phyloP scores from a whole-genome alignment of 768 basidiomycete species.

The Tricholomella constricta region DNA sequence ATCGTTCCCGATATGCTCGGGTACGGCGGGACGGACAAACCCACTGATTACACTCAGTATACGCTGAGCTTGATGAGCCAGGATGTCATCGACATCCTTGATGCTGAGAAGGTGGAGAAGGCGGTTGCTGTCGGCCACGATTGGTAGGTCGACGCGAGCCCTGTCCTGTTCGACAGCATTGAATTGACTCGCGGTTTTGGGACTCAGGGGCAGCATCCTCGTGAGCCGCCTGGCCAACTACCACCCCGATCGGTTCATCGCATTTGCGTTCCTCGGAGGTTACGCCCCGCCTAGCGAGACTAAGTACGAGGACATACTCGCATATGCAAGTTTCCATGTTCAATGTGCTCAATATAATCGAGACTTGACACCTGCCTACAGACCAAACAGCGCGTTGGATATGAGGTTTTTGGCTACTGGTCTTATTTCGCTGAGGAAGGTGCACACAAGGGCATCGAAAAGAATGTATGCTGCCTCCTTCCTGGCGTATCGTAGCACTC shows the following conservation, averaged over 20 bases:
- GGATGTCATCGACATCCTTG: slow-evolving; percentile 45
- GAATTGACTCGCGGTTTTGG: not conserved
- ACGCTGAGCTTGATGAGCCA: slow-evolving; percentile 31
- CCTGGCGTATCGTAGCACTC: not conserved
- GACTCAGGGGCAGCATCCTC: slow-evolving; percentile 37
- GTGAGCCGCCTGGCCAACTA: slow-evolving; percentile 39
- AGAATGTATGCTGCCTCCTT: slow-evolving; percentile 31
- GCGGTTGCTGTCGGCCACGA: slow-evolving; percentile 46
- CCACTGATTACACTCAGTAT: slow-evolving; percentile 39
- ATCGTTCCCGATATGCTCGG: slow-evolving; percentile 55
- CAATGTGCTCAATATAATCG: too few species aligned
- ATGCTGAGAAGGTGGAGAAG: slow-evolving; percentile 33
- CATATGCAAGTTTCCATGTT: not conserved
- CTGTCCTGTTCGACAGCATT: not conserved
- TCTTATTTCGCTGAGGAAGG: slow-evolving; percentile 36
- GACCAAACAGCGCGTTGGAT: slow-evolving; percentile 25
- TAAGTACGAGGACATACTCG: slow-evolving; percentile 12
- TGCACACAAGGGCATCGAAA: slow-evolving; percentile 34
- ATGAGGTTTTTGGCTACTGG: slow-evolving; percentile 38
- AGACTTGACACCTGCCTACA: not conserved
- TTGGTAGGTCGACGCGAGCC: slow-evolving; percentile 30
- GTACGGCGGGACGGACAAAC: slow-evolving; percentile 52
- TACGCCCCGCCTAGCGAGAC: slow-evolving; percentile 31
- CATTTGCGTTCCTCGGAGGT: slow-evolving; percentile 39
- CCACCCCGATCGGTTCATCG: slow-evolving; percentile 40